Evolutionary conservation across 2,329 filamentous ascomycete genomes (phyloP).

Genomic region (Ampelomyces quisqualis): DNA sequence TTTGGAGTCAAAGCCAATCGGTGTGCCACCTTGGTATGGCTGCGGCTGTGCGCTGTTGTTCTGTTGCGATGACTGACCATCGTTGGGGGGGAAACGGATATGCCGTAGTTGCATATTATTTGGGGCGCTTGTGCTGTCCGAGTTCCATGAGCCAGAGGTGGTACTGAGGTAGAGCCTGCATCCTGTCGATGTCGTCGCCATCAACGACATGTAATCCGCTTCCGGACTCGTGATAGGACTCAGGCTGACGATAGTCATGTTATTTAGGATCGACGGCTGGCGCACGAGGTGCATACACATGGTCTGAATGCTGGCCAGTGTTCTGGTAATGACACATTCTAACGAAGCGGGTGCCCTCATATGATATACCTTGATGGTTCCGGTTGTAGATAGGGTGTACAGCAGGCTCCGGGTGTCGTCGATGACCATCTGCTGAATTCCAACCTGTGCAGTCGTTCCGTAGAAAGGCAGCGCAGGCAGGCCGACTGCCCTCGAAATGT

Average conservation of each 20-base stretch:
- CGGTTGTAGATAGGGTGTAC: conserved; percentile 85
- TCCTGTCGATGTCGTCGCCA: conserved; percentile 87
- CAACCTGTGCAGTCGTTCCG: conserved; percentile 51
- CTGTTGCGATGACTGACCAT: conserved; percentile 22
- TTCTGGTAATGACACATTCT: conserved; percentile 57
- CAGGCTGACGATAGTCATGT: conserved; percentile 76
- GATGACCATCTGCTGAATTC: conserved; percentile 75
- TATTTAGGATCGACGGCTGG: conserved; percentile 66
- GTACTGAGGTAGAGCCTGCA: conserved; percentile 91
- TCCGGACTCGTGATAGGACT: conserved; percentile 79
- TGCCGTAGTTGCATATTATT: conserved; percentile 98
- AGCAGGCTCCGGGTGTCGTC: conserved; percentile 86
- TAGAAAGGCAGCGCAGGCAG: conserved; percentile 50
- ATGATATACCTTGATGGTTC: conserved; percentile 88
- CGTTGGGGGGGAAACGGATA: conserved; percentile 82
- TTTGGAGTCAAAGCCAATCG: conserved; percentile 31
- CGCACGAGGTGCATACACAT: conserved; percentile 84
- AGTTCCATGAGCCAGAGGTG: conserved; percentile 70
- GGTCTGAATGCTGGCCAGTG: conserved; percentile 56
- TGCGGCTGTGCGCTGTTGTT: conserved; percentile 31
- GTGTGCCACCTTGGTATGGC: conserved; percentile 30
- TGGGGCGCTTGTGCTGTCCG: conserved; percentile 66
- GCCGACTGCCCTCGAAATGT: conserved; percentile 71
- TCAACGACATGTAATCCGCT: conserved; percentile 79
- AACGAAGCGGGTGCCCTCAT: conserved; percentile 64